Evolutionary conservation across 2,329 filamentous ascomycete genomes (phyloP).

Genomic region (Fusarium bactridioides): DNA sequence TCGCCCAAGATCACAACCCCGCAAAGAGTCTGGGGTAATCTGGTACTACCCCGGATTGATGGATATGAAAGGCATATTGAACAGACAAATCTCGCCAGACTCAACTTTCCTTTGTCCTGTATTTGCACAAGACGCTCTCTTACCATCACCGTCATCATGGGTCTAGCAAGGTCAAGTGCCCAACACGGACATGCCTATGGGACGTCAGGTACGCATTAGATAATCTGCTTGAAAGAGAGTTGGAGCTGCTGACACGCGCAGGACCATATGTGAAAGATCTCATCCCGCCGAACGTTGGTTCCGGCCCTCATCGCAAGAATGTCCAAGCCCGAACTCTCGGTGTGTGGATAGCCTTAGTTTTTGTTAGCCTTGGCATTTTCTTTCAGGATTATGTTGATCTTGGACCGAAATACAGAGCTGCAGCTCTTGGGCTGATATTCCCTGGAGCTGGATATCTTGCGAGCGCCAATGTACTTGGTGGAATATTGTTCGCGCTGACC

Average conservation of each 20-base stretch:
- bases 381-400: not conserved
- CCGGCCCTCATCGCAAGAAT: not conserved
- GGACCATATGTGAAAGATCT: not conserved
- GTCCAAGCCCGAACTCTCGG: not conserved
- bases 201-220: accelerated
- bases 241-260: accelerated
- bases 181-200: not conserved
- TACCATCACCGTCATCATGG: not conserved
- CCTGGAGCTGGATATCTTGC: not conserved
- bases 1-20: not conserved
- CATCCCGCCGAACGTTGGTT: not conserved
- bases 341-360: accelerated
- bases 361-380: accelerated
- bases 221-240: accelerated
- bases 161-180: accelerated
- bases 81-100: too few relatives aligned
- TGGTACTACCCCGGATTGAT: accelerated
- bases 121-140: not conserved
- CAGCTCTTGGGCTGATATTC: not conserved
- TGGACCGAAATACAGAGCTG: accelerated
- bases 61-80: not conserved
- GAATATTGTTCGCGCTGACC: not conserved
- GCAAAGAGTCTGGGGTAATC: not conserved
- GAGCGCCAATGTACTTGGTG: not conserved
- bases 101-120: too few relatives aligned